phyloP scores from a whole-genome alignment of 129 eudicot species.

The Pittosporum tobira region DNA sequence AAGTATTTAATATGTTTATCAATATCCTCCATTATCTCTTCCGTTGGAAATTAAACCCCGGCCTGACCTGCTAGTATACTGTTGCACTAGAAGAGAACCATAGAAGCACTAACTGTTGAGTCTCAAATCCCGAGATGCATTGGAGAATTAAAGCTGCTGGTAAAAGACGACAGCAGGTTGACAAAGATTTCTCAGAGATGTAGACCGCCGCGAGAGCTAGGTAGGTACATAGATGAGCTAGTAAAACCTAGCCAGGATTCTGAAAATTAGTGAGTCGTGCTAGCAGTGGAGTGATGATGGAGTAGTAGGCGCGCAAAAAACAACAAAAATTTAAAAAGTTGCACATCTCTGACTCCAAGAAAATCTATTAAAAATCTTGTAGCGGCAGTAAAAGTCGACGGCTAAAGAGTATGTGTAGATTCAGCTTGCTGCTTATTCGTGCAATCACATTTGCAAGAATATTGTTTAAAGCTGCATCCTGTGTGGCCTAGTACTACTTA shows the following conservation, averaged over 20 bases:
- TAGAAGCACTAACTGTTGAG: constrained; percentile 22
- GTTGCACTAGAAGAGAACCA: constrained; percentile 27
- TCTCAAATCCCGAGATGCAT: constrained; percentile 14
- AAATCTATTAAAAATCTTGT: no score
- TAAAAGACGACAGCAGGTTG: neutral
- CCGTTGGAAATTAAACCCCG: no score
- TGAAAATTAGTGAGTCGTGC: neutral
- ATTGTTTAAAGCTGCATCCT: constrained; percentile 35
- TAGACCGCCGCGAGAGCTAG: no score
- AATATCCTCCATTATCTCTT: no score
- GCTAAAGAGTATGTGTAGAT: constrained; percentile 16
- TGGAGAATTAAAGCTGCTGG: neutral
- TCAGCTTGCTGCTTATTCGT: constrained; percentile 22
- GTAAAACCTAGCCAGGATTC: no score
- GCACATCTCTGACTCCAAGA: neutral
- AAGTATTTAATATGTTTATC: no score
- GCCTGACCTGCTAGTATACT: constrained; percentile 13
- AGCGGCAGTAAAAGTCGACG: constrained; percentile 30
- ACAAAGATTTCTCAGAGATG: constrained; percentile 8
- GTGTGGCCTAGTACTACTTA: no score
- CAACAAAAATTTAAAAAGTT: neutral
- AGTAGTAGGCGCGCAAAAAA: neutral
- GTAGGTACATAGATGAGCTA: no score
- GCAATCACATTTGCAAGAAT: constrained; percentile 2
- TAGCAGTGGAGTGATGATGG: neutral